Conservation (phyloP, 208 protist species). For the Acanthamoeba quina region DNA sequence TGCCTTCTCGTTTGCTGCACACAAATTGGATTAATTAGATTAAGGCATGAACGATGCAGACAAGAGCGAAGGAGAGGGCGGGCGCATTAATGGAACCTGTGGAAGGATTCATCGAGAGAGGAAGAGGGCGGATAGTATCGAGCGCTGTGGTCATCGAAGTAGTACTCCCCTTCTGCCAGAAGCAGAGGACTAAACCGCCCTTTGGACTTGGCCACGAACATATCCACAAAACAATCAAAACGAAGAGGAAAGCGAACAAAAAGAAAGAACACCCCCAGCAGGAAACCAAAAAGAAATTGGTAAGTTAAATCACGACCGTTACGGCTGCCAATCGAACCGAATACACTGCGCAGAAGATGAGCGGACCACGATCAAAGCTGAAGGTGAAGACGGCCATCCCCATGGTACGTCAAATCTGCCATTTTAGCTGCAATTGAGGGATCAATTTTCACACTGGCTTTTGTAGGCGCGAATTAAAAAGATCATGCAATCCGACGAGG, state of each 20-base stretch:
- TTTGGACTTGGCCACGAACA: slow-evolving; percentile 63
- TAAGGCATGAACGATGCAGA: background rate
- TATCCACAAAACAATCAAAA: background rate
- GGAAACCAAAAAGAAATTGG: background rate
- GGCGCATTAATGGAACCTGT: background rate
- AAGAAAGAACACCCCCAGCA: background rate
- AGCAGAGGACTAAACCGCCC: slow-evolving; percentile 84
- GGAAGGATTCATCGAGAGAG: slow-evolving; percentile 24
- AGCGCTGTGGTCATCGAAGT: slow-evolving; percentile 86
- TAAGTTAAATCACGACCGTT: background rate
- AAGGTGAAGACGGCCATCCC: slow-evolving; percentile 36
- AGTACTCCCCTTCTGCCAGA: slow-evolving; percentile 89
- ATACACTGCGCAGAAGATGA: background rate
- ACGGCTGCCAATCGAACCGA: background rate
- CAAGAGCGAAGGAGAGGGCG: too few species aligned
- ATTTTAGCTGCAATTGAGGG: background rate
- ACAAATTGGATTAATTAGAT: background rate
- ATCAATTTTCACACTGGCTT: background rate
- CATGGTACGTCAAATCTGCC: background rate
- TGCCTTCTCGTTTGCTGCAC: slow-evolving; percentile 73
- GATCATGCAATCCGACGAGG: slow-evolving; percentile 64
- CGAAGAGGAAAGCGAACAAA: background rate
- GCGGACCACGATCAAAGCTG: slow-evolving; percentile 23
- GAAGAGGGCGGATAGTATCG: slow-evolving; percentile 81
- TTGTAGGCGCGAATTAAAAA: slow-evolving; percentile 68